These are phyloP conservation scores for Psilocybe mexicana DNA, from an alignment of 1,284 basidiomycete genomes.

Conservation along the genomic window DNA sequence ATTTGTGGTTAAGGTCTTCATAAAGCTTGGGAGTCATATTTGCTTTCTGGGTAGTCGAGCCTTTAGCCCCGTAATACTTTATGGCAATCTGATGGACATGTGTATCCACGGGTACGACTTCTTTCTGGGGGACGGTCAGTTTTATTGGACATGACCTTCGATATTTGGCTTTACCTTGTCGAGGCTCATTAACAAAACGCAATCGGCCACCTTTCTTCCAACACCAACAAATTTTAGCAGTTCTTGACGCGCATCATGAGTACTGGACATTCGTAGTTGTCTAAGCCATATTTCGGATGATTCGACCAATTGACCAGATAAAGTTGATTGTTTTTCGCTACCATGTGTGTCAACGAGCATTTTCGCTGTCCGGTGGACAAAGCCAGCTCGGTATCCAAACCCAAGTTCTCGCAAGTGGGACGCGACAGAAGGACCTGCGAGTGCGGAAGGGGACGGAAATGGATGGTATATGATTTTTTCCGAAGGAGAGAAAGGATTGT, in stretches of 20 bases:
- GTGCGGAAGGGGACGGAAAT: conserved; percentile 77
- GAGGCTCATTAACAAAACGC: conserved; percentile 91
- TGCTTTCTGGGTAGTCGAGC: conserved; percentile 48
- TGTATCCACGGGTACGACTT: conserved; percentile 90
- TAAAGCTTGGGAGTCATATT: conserved; percentile 82
- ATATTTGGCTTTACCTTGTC: conserved; percentile 65
- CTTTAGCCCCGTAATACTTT: conserved; percentile 78
- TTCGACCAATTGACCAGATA: conserved; percentile 33
- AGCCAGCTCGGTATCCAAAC: conserved; percentile 95
- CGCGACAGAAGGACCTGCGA: conserved; percentile 68
- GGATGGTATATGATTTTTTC: conserved; percentile 65
- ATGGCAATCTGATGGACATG: conserved; percentile 88
- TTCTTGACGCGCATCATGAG: conserved; percentile 67
- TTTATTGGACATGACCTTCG: conserved; percentile 4
- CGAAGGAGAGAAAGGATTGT: conserved; percentile 39
- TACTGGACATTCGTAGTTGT: conserved; percentile 53
- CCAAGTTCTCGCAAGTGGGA: conserved; percentile 76
- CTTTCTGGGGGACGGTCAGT: conserved; percentile 46
- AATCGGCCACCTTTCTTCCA: conserved; percentile 95
- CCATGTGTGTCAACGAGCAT: conserved; percentile 70
- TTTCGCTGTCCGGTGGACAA: conserved; percentile 81
- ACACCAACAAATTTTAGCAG: conserved; percentile 87
- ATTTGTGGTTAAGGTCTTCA: conserved; percentile 69
- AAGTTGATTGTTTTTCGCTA: conserved; percentile 11
- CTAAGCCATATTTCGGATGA: conserved; percentile 62